phyloP scores from a whole-genome alignment of 345 rosid genomes.

The Iberis pinnata region DNA sequence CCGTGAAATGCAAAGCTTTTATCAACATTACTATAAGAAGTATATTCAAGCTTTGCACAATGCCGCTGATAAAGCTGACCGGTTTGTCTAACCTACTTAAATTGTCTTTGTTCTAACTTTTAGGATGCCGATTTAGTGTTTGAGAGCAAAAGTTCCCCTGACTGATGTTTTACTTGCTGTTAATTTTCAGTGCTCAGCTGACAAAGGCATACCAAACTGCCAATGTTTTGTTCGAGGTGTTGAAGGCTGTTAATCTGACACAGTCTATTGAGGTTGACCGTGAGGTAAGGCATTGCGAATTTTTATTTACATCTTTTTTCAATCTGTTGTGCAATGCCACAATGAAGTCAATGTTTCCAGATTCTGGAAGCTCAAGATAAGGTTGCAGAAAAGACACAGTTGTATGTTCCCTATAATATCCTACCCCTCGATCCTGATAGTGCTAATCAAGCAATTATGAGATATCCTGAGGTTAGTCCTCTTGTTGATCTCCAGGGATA shows the following conservation, averaged over 20 bases:
- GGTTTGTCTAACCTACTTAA: slow-evolving; percentile 40
- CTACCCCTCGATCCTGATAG: slow-evolving; percentile 99
- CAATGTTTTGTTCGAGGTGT: slow-evolving; percentile 98
- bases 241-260: slow-evolving; percentile 87
- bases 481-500: background rate
- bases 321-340: background rate
- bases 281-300: slow-evolving; percentile 50
- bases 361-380: slow-evolving; percentile 88
- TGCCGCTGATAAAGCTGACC: slow-evolving; percentile 92
- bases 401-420: slow-evolving; percentile 84
- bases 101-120: background rate
- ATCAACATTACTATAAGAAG: slow-evolving; percentile 78
- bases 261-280: slow-evolving; percentile 94
- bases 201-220: slow-evolving; percentile 99
- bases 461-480: slow-evolving; percentile 75
- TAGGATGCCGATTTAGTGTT: no score
- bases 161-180: slow-evolving; percentile 12
- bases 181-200: slow-evolving; percentile 74
- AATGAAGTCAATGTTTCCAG: slow-evolving; percentile 35
- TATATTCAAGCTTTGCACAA: slow-evolving; percentile 83
- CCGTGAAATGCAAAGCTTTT: slow-evolving; percentile 87
- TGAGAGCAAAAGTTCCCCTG: slow-evolving; percentile 2
- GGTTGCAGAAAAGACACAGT: slow-evolving; percentile 92
- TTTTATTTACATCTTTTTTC: background rate
- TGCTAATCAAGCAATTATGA: slow-evolving; percentile 95